Percentiles rank a stretch among this genome's conserved stretches.
Conservation (phyloP, 192 early-diverging fungal species). For the Backusella mclennaniae region DNA sequence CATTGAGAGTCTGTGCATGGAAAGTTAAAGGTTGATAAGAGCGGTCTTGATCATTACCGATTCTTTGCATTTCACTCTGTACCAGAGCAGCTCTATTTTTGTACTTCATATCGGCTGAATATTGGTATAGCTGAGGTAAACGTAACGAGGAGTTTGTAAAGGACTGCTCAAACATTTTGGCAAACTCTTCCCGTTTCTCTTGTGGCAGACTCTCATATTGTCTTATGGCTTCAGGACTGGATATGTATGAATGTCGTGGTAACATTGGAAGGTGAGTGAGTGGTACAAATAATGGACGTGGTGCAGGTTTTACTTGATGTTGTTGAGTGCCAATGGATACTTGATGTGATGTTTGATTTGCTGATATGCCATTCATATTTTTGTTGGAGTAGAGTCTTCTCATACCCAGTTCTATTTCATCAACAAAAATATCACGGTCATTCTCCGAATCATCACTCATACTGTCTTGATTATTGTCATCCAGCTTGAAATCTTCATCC, state of each 20-base stretch:
- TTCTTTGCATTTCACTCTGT: background rate
- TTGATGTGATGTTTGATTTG: background rate
- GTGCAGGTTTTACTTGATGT: too few relatives aligned
- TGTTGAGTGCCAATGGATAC: too few relatives aligned
- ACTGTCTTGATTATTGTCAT: background rate
- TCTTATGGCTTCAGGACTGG: too few relatives aligned
- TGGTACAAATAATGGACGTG: too few relatives aligned
- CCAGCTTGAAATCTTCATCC: background rate
- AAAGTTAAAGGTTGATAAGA: background rate
- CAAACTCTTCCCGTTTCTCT: background rate
- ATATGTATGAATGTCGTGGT: too few relatives aligned
- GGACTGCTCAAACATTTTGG: background rate
- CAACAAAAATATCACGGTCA: background rate
- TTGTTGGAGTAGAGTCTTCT: background rate
- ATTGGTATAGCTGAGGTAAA: background rate
- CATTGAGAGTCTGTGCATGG: background rate
- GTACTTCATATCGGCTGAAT: background rate
- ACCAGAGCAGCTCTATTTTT: background rate
- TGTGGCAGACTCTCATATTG: background rate
- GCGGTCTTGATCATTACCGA: background rate
- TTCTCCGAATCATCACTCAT: background rate
- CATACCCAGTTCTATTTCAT: background rate
- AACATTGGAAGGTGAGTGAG: too few relatives aligned
- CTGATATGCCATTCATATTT: background rate
- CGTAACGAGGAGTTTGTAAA: background rate